phyloP scores from a whole-genome alignment of 2,329 filamentous ascomycete genomes.

The Cercospora sojina region DNA sequence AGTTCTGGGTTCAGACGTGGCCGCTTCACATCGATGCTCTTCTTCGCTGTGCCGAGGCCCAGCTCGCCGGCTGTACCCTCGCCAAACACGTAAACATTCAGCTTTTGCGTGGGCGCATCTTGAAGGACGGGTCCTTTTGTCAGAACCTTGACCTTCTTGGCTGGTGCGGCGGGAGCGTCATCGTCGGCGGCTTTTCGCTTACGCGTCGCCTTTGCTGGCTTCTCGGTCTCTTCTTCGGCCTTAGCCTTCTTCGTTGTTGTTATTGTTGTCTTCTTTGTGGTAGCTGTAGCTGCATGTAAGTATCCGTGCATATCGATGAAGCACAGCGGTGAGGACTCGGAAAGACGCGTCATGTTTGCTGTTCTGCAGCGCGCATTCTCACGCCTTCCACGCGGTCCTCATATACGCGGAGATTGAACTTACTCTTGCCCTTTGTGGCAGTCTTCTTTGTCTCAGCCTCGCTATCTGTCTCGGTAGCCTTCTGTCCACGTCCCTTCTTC shows the following conservation, averaged over 20 bases:
- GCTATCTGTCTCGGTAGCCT: constrained; percentile 22
- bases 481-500: constrained; percentile 20
- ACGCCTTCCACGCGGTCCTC: neutral
- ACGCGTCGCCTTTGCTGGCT: constrained; percentile 25
- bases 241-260: constrained; percentile 25
- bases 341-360: constrained; percentile 18
- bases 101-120: constrained; percentile 58
- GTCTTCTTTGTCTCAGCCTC: constrained; percentile 21
- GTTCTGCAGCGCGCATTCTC: neutral
- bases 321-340: constrained; percentile 14
- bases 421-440: constrained; percentile 26
- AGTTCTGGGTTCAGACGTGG: constrained; percentile 68
- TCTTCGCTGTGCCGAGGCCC: constrained; percentile 68
- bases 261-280: constrained; percentile 29
- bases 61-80: constrained; percentile 80
- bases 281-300: constrained; percentile 28
- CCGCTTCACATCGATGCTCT: constrained; percentile 69
- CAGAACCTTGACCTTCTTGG: constrained; percentile 35
- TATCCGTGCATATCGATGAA: constrained; percentile 19
- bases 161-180: constrained; percentile 31
- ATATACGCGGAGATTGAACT: constrained; percentile 11
- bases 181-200: constrained; percentile 34
- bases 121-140: constrained; percentile 55
- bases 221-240: constrained; percentile 8
- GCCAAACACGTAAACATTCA: constrained; percentile 78